These are phyloP conservation scores for Bauhinia variegata DNA, from an alignment of 306 rosid species.

Conservation along the genomic window DNA sequence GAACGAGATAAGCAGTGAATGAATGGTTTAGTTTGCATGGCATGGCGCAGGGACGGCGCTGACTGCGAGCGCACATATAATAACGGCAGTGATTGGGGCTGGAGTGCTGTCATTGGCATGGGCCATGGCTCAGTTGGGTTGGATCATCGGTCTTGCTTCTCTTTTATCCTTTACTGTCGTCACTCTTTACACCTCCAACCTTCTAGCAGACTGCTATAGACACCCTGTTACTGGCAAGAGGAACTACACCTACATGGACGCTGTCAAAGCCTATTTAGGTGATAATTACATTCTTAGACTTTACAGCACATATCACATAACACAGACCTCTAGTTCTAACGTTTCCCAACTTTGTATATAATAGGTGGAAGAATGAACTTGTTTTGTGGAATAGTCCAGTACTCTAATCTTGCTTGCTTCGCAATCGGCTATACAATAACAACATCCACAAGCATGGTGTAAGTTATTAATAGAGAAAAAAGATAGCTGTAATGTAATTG, in stretches of 20 bases:
- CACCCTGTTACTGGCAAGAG: slow-evolving; percentile 48
- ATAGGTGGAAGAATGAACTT: slow-evolving; percentile 53
- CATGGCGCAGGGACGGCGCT: slow-evolving; percentile 41
- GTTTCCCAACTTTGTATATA: too few species aligned
- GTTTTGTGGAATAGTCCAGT: slow-evolving; percentile 46
- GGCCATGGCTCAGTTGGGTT: slow-evolving; percentile 54
- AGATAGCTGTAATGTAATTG: too few species aligned
- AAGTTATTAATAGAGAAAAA: too few species aligned
- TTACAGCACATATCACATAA: too few species aligned
- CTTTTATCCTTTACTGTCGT: slow-evolving; percentile 39
- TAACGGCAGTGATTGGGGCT: slow-evolving; percentile 51
- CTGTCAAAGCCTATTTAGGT: slow-evolving; percentile 47
- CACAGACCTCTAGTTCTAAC: too few species aligned
- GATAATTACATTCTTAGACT: too few species aligned
- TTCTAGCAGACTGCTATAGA: slow-evolving; percentile 55
- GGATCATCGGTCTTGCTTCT: slow-evolving; percentile 42
- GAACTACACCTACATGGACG: slow-evolving; percentile 55
- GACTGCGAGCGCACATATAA: slow-evolving; percentile 49
- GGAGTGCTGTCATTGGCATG: slow-evolving; percentile 53
- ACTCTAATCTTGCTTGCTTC: slow-evolving; percentile 44
- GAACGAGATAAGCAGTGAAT: too few species aligned
- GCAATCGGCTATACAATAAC: slow-evolving; percentile 58
- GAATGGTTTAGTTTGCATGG: too few species aligned
- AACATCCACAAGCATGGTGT: slow-evolving; percentile 56
- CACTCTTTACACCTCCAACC: slow-evolving; percentile 44